Evolutionary conservation across 345 rosid species (phyloP).

Genomic region (Salix purpurea): DNA sequence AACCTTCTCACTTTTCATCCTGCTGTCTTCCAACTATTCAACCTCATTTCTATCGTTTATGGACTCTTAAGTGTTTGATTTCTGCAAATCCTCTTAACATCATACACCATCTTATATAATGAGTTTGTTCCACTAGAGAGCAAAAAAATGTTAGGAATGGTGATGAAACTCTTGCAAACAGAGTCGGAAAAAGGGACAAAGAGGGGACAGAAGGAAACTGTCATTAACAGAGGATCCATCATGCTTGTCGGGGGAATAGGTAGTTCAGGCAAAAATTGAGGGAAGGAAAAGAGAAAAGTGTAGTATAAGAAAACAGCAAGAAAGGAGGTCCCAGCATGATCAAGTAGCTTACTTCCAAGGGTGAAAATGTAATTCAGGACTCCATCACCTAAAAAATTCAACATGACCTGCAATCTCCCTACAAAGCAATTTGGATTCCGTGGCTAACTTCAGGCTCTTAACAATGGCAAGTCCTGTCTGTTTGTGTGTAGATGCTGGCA

Average conservation of each 20-base stretch:
- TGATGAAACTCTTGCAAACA: not conserved
- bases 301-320: not conserved
- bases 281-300: not conserved
- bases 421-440: slow-evolving; percentile 54
- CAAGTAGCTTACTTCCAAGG: not conserved
- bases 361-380: not conserved
- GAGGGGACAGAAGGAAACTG: not conserved
- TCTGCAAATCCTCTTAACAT: not conserved
- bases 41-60: not conserved
- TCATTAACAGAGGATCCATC: not conserved
- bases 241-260: not conserved
- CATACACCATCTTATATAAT: not conserved
- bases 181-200: not conserved
- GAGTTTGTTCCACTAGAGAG: not conserved
- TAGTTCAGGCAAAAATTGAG: not conserved
- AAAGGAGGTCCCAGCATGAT: not conserved
- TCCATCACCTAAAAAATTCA: slow-evolving; percentile 57
- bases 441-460: slow-evolving; percentile 67
- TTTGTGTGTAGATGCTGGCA: slow-evolving; percentile 66
- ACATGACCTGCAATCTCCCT: slow-evolving; percentile 84
- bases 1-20: not conserved
- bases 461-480: slow-evolving; percentile 55
- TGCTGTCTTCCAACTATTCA: not conserved
- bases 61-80: not conserved
- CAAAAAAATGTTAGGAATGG: not conserved